phyloP scores from a whole-genome alignment of 192 early-diverging fungal genomes.

The Linnemannia elongata region DNA sequence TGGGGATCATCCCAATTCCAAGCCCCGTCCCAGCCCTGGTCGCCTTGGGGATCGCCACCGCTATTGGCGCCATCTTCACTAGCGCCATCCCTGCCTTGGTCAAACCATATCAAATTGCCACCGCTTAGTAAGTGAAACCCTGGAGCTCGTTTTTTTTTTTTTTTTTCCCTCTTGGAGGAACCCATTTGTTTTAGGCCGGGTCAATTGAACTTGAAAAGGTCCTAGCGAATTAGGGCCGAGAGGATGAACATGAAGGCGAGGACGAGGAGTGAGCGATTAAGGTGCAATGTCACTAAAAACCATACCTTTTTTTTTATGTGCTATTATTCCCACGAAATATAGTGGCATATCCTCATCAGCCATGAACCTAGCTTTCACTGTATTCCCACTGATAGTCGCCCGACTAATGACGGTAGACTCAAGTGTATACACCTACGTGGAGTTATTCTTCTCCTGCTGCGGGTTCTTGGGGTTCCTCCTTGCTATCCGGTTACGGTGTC shows the following conservation, averaged over 20 bases:
- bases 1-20: constrained; percentile 64
- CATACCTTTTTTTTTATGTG: background rate
- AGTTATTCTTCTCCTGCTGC: constrained; percentile 47
- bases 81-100: constrained; percentile 72
- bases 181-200: background rate
- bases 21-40: constrained; percentile 68
- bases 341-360: constrained; percentile 49
- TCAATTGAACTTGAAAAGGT: background rate
- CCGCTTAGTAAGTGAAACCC: constrained; percentile 41
- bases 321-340: background rate
- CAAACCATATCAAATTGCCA: constrained; percentile 58
- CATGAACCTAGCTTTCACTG: constrained; percentile 51
- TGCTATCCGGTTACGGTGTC: constrained; percentile 33
- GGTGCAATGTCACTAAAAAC: no score
- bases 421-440: constrained; percentile 40
- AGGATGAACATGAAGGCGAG: background rate
- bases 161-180: background rate
- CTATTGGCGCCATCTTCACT: constrained; percentile 74
- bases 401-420: constrained; percentile 40
- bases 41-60: constrained; percentile 69
- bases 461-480: constrained; percentile 45
- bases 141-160: background rate
- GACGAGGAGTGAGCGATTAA: background rate
- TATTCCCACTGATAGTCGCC: constrained; percentile 54
- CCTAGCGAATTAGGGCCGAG: background rate